Evolutionary conservation across 1,284 basidiomycete genomes (phyloP), one percentile per base, ranked within the genome.

Genomic region (Salmacisia buchloeana): DNA sequence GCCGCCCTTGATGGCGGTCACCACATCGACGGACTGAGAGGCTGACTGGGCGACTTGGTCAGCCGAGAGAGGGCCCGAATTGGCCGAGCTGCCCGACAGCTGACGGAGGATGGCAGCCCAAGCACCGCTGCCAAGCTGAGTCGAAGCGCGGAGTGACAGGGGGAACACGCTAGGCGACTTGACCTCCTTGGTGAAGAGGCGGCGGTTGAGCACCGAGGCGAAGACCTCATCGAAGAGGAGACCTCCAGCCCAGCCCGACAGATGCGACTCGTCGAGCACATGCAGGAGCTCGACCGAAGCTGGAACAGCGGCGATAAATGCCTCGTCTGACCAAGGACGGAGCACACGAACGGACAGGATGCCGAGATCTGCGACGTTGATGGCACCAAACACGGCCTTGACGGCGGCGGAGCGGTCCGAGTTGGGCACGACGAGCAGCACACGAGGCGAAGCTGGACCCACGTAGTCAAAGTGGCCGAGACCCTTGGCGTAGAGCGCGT

Each of bases 381-480:
- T 60, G 31, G 65, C 67, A 9, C 73, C 66, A 25, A 78, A 67
- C n/a, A 76, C 65, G 27, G 74, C 70, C 38, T 68, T 68, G 34
- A 75, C 76, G 45, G 69, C 69, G 60, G 67, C 64, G 62, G 73
- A 70, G 64, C 70, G 69, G 27, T 74, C 68, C 61, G 75, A 71
- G 63, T 74, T 77, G 57, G 77, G 75, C 31, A 79, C 67, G 35
- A 78, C 69, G 27, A 79, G 69, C 33, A 76, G 71, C 1, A 73
- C 69, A 52, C 62, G 64, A 35, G 77, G 74, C 60, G 69, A 58
- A 29, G 69, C 60, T 29, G 77, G 71, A 54, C 77, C 77, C 41
- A 69, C 71, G 69, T 78, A 79, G 61, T 67, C 60, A 62, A 78
- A 77, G 57, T 72, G 72, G 56, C 66, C 66, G 23, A 64, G 57